Percentiles rank a stretch among this genome's conserved stretches.
Conservation (phyloP, 2,329 filamentous ascomycete species). For the Periconia sp. region DNA sequence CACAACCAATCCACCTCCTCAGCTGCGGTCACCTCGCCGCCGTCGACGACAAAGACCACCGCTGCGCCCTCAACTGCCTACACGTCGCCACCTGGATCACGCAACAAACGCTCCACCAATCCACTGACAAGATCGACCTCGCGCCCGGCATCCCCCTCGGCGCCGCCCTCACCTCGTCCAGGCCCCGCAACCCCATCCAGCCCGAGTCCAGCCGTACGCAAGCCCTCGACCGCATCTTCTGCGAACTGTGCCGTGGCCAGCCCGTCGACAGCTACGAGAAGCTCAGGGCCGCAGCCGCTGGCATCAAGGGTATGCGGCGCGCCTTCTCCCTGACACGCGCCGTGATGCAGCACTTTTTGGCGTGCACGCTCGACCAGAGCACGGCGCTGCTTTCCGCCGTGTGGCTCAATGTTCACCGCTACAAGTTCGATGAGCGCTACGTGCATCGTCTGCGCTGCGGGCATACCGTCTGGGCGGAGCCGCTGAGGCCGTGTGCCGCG, state of each 20-base stretch:
- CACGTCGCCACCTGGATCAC: constrained; percentile 5
- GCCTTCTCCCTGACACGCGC: constrained; percentile 14
- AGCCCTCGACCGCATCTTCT: constrained; percentile 16
- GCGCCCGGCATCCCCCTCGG: background rate
- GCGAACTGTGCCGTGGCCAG: constrained; percentile 21
- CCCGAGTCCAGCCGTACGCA: constrained; percentile 3
- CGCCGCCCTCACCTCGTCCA: background rate
- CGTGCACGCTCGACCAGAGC: background rate
- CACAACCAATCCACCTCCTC: constrained; percentile 18
- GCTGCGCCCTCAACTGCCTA: constrained; percentile 22
- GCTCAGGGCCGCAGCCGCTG: constrained; percentile 3
- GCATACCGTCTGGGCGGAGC: constrained; percentile 16
- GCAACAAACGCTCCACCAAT: background rate
- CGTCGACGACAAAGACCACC: constrained; percentile 10
- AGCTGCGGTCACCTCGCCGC: constrained; percentile 25
- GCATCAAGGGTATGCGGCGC: constrained; percentile 5
- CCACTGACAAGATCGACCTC: background rate
- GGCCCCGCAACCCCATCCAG: background rate
- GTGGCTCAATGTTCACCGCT: constrained; percentile 3
- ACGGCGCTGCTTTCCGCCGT: constrained; percentile 2
- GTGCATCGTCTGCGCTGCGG: constrained; percentile 19
- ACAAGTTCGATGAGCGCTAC: background rate
- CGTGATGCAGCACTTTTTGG: constrained; percentile 6
- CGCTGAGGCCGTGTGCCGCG: constrained; percentile 9
- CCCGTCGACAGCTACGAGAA: constrained; percentile 17